phyloP scores from a whole-genome alignment of 352 stramenopile species.

The Nothophytophthora sp. region DNA sequence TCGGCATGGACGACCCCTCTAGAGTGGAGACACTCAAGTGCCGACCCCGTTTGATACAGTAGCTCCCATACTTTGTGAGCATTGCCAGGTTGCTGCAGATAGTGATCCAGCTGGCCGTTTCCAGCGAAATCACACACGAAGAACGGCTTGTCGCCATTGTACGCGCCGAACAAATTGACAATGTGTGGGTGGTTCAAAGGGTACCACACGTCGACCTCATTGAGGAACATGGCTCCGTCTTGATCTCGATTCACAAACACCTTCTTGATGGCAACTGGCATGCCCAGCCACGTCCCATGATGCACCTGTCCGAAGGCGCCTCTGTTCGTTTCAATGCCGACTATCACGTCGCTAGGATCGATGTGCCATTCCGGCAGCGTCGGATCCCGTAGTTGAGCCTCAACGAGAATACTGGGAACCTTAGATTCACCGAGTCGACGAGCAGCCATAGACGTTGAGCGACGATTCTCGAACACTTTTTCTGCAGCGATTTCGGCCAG shows the following conservation, averaged over 20 bases:
- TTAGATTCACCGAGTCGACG: too few species aligned
- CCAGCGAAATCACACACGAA: constrained; percentile 9
- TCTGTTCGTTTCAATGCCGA: too few species aligned
- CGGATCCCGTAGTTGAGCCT: not conserved
- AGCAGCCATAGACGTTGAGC: too few species aligned
- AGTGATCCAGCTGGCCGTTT: not conserved
- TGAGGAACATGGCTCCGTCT: not conserved
- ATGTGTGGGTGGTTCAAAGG: constrained; percentile 2
- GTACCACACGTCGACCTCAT: constrained; percentile 5
- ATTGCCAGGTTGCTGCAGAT: not conserved
- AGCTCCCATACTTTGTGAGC: not conserved
- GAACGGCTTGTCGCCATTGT: not conserved
- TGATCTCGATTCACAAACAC: not conserved
- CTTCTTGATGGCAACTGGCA: constrained; percentile 17
- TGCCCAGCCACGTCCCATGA: constrained; percentile 10
- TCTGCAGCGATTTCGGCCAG: not conserved
- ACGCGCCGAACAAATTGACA: constrained; percentile 2
- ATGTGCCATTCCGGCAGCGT: not conserved
- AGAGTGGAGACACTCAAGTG: not conserved
- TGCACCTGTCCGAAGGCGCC: constrained; percentile 14
- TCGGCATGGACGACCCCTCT: not conserved
- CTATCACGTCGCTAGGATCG: not conserved
- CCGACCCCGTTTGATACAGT: not conserved
- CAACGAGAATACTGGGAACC: not conserved
- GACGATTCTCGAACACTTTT: not conserved